phyloP scores from a whole-genome alignment of 2,329 filamentous ascomycete species.

The Epichloe sibirici region DNA sequence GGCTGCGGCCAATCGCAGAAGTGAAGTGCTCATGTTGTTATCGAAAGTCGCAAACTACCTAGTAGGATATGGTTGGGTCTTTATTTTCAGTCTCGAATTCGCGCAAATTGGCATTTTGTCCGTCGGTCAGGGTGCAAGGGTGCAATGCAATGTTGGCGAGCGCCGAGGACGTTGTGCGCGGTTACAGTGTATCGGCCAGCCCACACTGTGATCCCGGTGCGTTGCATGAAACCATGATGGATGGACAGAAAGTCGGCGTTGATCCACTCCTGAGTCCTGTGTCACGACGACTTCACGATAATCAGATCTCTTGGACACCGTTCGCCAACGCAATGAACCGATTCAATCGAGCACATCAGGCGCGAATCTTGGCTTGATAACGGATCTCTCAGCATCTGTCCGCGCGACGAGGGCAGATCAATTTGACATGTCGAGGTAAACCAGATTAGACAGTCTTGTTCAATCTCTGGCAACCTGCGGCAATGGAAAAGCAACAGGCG shows the following conservation, averaged over 20 bases:
- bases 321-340: neutral
- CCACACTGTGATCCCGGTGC: neutral
- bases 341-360: neutral
- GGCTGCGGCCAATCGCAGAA: too few species aligned
- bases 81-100: too few species aligned
- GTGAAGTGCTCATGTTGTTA: too few species aligned
- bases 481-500: conserved; percentile 9
- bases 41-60: too few species aligned
- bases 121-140: too few species aligned
- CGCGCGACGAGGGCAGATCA: neutral
- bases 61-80: too few species aligned
- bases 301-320: neutral
- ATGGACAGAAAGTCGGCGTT: too few species aligned
- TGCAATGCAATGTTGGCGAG: too few species aligned
- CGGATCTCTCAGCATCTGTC: neutral
- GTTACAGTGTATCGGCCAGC: neutral
- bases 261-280: neutral
- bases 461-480: neutral
- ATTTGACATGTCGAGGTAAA: conserved; percentile 3
- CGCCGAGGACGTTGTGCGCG: too few species aligned
- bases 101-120: too few species aligned
- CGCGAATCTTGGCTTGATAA: neutral
- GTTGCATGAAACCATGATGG: neutral
- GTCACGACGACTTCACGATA: too few species aligned
- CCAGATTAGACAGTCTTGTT: neutral